phyloP scores from a whole-genome alignment of 2,329 filamentous ascomycete genomes.

The Trichoderma arundinaceum region DNA sequence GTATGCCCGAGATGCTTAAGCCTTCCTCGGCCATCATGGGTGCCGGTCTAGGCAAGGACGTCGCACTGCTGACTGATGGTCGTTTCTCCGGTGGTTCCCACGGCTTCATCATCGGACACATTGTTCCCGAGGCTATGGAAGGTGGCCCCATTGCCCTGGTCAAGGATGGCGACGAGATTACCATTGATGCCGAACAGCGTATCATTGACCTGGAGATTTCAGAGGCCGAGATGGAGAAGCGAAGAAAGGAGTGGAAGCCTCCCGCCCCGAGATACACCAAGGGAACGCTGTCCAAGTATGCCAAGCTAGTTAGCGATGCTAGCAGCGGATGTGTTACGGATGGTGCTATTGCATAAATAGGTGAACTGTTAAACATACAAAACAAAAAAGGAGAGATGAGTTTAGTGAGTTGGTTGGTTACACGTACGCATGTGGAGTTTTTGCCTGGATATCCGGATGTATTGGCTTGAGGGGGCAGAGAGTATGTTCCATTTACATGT shows the following conservation, averaged over 20 bases:
- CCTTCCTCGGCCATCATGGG: conserved; percentile 94
- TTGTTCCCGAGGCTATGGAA: conserved; percentile 85
- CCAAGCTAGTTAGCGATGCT: conserved; percentile 62
- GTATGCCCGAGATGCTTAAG: conserved; percentile 95
- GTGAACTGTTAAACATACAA: neutral
- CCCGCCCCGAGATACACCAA: conserved; percentile 64
- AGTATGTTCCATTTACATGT: neutral
- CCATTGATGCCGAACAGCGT: conserved; percentile 79
- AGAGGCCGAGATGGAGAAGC: conserved; percentile 65
- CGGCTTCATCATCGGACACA: conserved; percentile 86
- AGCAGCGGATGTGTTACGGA: conserved; percentile 66
- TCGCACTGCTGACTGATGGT: conserved; percentile 75
- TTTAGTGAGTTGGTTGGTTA: neutral
- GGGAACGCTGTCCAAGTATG: conserved; percentile 75
- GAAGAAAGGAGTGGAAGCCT: conserved; percentile 65
- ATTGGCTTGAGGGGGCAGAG: neutral
- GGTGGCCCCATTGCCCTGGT: conserved; percentile 85
- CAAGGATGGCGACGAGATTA: conserved; percentile 78
- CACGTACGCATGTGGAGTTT: conserved; percentile 21
- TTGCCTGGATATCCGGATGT: conserved; percentile 25
- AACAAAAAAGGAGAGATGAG: neutral
- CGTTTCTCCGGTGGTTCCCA: conserved; percentile 82
- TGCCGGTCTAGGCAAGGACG: conserved; percentile 77
- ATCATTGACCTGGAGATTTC: conserved; percentile 71
- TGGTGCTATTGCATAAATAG: conserved; percentile 38